These are phyloP conservation scores for Aphanocladium album DNA, from an alignment of 2,329 filamentous ascomycete genomes.

Conservation along the genomic window DNA sequence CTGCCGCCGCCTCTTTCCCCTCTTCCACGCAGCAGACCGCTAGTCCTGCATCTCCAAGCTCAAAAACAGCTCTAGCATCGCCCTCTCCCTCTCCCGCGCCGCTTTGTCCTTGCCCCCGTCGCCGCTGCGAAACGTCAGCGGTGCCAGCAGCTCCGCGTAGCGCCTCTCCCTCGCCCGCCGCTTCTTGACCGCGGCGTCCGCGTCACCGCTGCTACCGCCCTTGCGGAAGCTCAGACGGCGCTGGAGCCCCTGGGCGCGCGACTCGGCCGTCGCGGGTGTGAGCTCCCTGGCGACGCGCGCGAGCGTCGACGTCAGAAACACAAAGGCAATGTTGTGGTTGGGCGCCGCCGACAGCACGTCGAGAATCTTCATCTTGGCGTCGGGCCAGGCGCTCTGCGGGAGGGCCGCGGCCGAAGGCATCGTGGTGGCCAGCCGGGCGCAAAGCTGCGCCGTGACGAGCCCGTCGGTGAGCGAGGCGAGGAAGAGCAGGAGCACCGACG, in stretches of 20 bases:
- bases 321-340: conserved; percentile 82
- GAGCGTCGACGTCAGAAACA: conserved; percentile 78
- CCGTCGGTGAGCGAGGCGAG: conserved; percentile 72
- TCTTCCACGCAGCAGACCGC: conserved; percentile 13
- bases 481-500: conserved; percentile 69
- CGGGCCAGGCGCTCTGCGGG: conserved; percentile 25
- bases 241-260: conserved; percentile 27
- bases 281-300: conserved; percentile 47
- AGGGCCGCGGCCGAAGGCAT: conserved; percentile 36
- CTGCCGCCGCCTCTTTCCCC: neutral
- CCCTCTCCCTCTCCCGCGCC: conserved; percentile 59
- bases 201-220: no score
- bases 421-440: conserved; percentile 61
- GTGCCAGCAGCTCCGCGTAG: conserved; percentile 61
- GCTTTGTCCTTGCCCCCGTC: conserved; percentile 49
- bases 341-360: conserved; percentile 69
- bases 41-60: conserved; percentile 29
- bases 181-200: conserved; percentile 27
- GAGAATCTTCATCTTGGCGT: conserved; percentile 53
- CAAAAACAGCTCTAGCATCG: conserved; percentile 65
- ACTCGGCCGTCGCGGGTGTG: conserved; percentile 31
- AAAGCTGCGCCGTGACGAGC: conserved; percentile 65
- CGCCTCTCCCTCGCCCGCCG: conserved; percentile 55
- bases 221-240: conserved; percentile 42
- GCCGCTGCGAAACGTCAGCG: conserved; percentile 53